Evolutionary conservation across 345 rosid genomes (phyloP).

Genomic region (Pugionium dolabratum): DNA sequence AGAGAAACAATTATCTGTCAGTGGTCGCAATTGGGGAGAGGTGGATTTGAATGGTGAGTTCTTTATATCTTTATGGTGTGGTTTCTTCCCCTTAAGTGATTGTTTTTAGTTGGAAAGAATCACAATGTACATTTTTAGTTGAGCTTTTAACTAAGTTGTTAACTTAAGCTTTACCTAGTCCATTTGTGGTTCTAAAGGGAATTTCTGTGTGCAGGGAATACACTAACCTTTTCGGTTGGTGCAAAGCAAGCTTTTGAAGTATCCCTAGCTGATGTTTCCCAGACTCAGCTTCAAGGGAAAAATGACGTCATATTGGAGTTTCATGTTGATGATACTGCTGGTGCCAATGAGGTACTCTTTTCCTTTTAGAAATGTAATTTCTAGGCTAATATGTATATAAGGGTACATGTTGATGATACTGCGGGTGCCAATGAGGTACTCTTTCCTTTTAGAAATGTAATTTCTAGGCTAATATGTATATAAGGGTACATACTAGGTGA

Average conservation of each 20-base stretch:
- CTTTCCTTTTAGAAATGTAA: background rate
- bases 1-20: conserved; percentile 88
- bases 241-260: conserved; percentile 94
- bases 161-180: background rate
- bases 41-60: conserved; percentile 78
- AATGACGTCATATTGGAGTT: conserved; percentile 93
- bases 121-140: background rate
- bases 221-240: conserved; percentile 78
- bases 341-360: conserved; percentile 82
- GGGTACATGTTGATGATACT: conserved; percentile 96
- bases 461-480: conserved; percentile 13
- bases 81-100: background rate
- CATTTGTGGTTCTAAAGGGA: background rate
- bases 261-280: conserved; percentile 88
- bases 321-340: conserved; percentile 95
- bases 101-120: background rate
- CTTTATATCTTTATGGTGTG: background rate
- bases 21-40: conserved; percentile 98
- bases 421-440: conserved; percentile 95
- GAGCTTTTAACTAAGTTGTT: background rate
- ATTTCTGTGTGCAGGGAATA: conserved; percentile 57
- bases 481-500: background rate
- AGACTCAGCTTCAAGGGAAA: conserved; percentile 89
- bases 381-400: conserved; percentile 13
- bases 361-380: background rate